These are phyloP conservation scores for Wickerhamiella siamensis DNA, from an alignment of 805 yeast genomes.

Conservation along the genomic window DNA sequence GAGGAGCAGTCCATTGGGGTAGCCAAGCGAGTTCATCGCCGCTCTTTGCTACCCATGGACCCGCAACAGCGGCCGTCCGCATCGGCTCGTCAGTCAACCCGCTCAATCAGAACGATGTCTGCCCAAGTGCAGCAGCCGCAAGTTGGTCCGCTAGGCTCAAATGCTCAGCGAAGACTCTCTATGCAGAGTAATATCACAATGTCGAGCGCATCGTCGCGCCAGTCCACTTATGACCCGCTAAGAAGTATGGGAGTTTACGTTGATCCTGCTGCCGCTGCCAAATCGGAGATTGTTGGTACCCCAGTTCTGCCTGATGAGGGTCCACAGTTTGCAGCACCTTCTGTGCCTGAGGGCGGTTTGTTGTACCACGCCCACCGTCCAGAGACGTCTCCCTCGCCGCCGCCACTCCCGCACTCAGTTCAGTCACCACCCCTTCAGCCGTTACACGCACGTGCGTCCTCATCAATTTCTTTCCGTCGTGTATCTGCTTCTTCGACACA, in stretches of 20 bases:
- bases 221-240: not conserved
- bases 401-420: not conserved
- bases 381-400: not conserved
- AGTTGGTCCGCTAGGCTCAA: not conserved
- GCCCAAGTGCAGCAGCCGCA: slow-evolving; percentile 1
- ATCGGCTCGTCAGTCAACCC: not conserved
- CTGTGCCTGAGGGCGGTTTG: not conserved
- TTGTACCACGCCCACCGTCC: not conserved
- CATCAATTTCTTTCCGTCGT: not conserved
- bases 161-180: not conserved
- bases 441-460: not conserved
- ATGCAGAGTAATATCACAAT: not conserved
- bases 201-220: not conserved
- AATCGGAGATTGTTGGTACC: not conserved
- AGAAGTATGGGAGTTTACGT: not conserved
- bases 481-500: not conserved
- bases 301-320: not conserved
- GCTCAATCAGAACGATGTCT: not conserved
- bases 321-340: not conserved
- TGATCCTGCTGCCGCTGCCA: slow-evolving; percentile 2
- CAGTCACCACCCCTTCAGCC: not conserved
- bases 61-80: not conserved
- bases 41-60: not conserved
- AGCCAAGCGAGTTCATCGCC: not conserved
- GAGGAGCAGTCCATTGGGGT: not conserved